A percentile compares a stretch with the other conserved stretches of the same genome.
Conservation (phyloP, 2,329 filamentous ascomycete species). For the Colletotrichum sp. region DNA sequence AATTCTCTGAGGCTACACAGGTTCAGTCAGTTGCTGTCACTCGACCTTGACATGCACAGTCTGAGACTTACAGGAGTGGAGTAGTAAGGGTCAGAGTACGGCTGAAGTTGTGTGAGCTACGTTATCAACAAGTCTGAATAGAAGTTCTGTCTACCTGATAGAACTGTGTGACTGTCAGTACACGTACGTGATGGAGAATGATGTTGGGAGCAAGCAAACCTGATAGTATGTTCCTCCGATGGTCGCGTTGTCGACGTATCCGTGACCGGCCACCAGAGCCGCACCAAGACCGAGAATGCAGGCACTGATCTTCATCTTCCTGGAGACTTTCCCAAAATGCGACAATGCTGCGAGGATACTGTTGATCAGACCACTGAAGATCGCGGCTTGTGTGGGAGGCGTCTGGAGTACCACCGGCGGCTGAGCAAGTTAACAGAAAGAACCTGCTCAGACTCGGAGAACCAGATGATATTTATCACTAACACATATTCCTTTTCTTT, state of each 20-base stretch:
- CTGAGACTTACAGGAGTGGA: not conserved
- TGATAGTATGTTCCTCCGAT: constrained; percentile 45
- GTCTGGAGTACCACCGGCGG: not conserved
- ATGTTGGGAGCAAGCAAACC: constrained; percentile 20
- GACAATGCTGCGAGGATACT: not conserved
- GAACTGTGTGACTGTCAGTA: constrained; percentile 27
- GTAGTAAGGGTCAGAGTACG: constrained; percentile 27
- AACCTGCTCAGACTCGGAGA: not conserved
- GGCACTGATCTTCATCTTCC: constrained; percentile 3
- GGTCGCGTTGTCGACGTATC: constrained; percentile 50
- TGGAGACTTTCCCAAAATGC: not conserved
- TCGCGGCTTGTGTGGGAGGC: not conserved
- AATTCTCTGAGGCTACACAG: constrained; percentile 34
- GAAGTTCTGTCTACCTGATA: constrained; percentile 30
- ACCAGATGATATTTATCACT: not conserved
- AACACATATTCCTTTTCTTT: not conserved
- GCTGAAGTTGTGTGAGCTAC: not conserved
- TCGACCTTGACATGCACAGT: not conserved
- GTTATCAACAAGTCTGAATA: not conserved
- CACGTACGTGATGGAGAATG: fast-evolving
- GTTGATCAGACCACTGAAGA: not conserved
- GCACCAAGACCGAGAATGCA: constrained; percentile 33
- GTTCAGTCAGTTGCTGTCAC: not conserved
- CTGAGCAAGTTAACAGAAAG: not conserved
- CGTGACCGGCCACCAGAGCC: constrained; percentile 51